phyloP scores from a whole-genome alignment of 345 rosid genomes.

The Eucalyptus pauciflora region DNA sequence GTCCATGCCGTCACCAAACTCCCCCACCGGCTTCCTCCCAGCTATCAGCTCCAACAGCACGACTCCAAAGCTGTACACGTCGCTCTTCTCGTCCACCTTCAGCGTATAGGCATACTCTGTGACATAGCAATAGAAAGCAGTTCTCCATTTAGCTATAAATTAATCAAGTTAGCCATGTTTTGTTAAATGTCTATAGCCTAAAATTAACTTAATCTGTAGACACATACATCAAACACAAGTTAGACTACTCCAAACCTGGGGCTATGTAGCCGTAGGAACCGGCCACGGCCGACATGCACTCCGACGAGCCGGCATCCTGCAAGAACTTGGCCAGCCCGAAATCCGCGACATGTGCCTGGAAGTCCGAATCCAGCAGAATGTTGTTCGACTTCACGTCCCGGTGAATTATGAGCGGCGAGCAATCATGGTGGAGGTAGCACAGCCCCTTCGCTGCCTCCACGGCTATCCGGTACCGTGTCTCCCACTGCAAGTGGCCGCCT shows the following conservation, averaged over 20 bases:
- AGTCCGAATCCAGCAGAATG: conserved; percentile 67
- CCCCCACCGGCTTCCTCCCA: conserved; percentile 84
- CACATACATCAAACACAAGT: not conserved
- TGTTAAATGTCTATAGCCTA: not conserved
- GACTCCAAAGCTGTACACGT: conserved; percentile 92
- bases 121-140: not conserved
- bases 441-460: conserved; percentile 75
- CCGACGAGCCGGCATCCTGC: conserved; percentile 65
- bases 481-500: conserved; percentile 86
- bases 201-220: not conserved
- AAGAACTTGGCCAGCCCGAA: conserved; percentile 95
- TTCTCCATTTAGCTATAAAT: not conserved
- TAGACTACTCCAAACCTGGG: conserved; percentile 38
- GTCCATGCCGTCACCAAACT: conserved; percentile 89
- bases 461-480: conserved; percentile 56
- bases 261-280: conserved; percentile 97
- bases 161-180: not conserved
- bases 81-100: conserved; percentile 88
- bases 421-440: conserved; percentile 91
- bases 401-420: conserved; percentile 81
- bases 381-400: conserved; percentile 90
- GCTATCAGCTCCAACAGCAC: conserved; percentile 74
- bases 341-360: conserved; percentile 89
- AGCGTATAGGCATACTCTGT: conserved; percentile 85
- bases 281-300: conserved; percentile 84